Percentiles rank a stretch among this genome's conserved stretches.
phyloP scores from a whole-genome alignment of 257 asterid genomes.

The Agastache rugosa region DNA sequence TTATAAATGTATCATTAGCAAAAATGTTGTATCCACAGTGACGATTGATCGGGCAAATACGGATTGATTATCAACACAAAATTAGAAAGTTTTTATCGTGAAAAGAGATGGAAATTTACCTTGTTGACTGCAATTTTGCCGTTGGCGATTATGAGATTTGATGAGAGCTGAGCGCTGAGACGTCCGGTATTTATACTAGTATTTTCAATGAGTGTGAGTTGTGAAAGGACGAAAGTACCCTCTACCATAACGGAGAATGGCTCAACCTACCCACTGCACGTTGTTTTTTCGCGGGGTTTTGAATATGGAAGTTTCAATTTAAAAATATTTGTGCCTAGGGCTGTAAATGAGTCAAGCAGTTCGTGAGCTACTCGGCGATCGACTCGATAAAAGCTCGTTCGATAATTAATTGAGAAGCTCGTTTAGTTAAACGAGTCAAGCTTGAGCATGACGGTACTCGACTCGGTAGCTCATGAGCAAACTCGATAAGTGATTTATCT shows the following conservation, averaged over 20 bases:
- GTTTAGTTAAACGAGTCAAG: no score
- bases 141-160: conserved; percentile 33
- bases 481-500: no score
- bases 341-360: no score
- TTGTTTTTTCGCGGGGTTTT: neutral
- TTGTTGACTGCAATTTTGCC: neutral
- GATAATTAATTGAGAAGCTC: no score
- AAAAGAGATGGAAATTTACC: conserved; percentile 29
- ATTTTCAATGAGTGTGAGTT: neutral
- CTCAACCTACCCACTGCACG: neutral
- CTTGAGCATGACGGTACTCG: no score
- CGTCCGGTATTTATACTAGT: conserved; percentile 33
- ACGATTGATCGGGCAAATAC: conserved; percentile 15
- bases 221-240: conserved; percentile 40
- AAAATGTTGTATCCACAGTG: neutral
- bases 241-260: neutral
- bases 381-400: no score
- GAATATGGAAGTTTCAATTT: neutral
- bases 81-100: neutral
- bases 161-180: conserved; percentile 21
- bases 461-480: no score
- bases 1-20: neutral
- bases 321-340: no score
- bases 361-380: no score
- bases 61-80: conserved; percentile 21